Conservation (phyloP, 345 rosid genomes). For the Physaria fendleri region DNA sequence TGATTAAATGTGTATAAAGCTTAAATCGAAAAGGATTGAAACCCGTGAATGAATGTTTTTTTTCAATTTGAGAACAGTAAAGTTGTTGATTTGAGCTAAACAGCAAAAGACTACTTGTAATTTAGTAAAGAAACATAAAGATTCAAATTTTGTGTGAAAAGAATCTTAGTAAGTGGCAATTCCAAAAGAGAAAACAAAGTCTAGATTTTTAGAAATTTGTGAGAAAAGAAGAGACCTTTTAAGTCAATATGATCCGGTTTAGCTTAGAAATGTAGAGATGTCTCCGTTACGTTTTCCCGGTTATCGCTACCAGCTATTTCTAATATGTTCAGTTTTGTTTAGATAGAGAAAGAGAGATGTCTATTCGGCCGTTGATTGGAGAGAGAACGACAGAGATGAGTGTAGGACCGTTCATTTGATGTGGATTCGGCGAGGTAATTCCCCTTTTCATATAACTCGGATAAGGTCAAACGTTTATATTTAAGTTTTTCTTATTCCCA, state of each 20-base stretch:
- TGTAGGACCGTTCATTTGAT: too few species aligned
- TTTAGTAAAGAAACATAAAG: neutral
- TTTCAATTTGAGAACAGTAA: conserved; percentile 11
- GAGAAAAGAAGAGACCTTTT: neutral
- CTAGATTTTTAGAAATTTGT: neutral
- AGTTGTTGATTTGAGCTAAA: conserved; percentile 16
- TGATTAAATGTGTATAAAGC: neutral
- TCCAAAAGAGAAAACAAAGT: neutral
- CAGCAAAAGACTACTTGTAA: conserved; percentile 6
- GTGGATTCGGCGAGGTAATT: conserved; percentile 11
- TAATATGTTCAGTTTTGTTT: too few species aligned
- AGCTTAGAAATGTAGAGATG: conserved; percentile 35
- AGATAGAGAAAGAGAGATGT: too few species aligned
- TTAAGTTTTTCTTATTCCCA: neutral
- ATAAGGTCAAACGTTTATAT: neutral
- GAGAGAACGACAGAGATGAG: too few species aligned
- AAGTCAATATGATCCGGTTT: neutral
- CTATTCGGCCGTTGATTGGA: too few species aligned
- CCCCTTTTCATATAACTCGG: too few species aligned
- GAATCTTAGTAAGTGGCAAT: neutral
- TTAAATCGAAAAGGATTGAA: conserved; percentile 13
- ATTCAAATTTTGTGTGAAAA: conserved; percentile 4
- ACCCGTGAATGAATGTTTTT: conserved; percentile 33
- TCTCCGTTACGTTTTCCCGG: too few species aligned
- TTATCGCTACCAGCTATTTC: too few species aligned